Base-by-base conservation (phyloP, 1,139 yeast species). In the Pichiaceae sp. region DNA sequence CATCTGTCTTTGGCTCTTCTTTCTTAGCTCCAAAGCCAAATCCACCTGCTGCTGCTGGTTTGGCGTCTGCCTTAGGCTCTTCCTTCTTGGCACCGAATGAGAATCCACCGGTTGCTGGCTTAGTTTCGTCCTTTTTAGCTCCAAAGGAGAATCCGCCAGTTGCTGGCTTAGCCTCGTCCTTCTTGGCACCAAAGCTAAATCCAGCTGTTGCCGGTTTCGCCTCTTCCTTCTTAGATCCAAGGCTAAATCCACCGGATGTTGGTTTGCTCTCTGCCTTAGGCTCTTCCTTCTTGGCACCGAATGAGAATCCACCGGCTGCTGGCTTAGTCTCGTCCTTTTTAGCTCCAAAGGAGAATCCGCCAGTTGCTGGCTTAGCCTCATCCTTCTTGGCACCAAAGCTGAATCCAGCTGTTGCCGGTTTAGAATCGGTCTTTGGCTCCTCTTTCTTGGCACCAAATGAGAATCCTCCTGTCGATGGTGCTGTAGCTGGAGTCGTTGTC, bases 201-300 rank as follows among this genome's bases (percentile, higher is more conserved):
- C 42, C 43, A 7, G 41, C 41, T 11, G 39, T 42, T 7, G 36
- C 46, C 17, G 50, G 50, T 30, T 51, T 49, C 34, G n/a, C 33
- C 7, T 29, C 31, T n/a, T 9, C 20, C 18, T 9, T 9, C n/a
- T 29, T 34, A 8, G 32, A 28, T 11, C 35, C 17, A 24, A 38
- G 30, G 11, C 32, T 37, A n/a, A 37, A 35, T 33, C 36, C 38
- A 14, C n/a, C n/a, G 16, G 28, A 9, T 5, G 50, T 53, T 4
- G 62, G 52, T n/a, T n/a, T n/a, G n/a, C n/a, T n/a, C 38, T 52
- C 52, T 36, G 53, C 52, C n/a, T 20, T 23, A 7, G 11, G 14
- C 12, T 17, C 32, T 14, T 30, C 32, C n/a, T 11, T 30, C 25
- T 30, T 30, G 5, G 25, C 23, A 11, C 56, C 50, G 27, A 63